Evolutionary conservation across 2,329 filamentous ascomycete species (phyloP).

Genomic region (Hymenoscyphus scutula): DNA sequence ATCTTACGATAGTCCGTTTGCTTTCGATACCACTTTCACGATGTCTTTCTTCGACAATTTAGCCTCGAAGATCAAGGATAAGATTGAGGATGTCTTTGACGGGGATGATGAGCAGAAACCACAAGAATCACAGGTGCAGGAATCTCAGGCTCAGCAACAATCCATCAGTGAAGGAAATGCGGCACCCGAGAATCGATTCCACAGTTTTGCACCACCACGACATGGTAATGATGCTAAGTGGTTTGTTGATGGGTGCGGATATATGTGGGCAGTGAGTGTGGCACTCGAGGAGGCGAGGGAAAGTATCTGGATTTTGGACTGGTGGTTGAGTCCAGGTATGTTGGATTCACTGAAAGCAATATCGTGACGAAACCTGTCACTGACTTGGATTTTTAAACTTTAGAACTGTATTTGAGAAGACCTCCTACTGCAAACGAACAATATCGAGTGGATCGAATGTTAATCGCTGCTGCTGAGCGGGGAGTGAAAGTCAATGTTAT

Average conservation of each 20-base stretch:
- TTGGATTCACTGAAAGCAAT: not conserved
- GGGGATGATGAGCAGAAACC: constrained; percentile 11
- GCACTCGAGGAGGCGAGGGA: constrained; percentile 75
- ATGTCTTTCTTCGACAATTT: constrained; percentile 17
- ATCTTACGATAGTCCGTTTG: not conserved
- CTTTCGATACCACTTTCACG: not conserved
- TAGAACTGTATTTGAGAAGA: constrained; percentile 78
- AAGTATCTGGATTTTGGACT: constrained; percentile 78
- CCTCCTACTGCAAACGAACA: constrained; percentile 78
- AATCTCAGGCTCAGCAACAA: not conserved
- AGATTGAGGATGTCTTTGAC: constrained; percentile 10
- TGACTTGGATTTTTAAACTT: constrained; percentile 6
- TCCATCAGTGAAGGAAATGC: not conserved
- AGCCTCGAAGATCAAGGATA: constrained; percentile 12
- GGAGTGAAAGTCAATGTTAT: constrained; percentile 84
- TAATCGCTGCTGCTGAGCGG: constrained; percentile 76
- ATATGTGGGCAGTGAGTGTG: constrained; percentile 81
- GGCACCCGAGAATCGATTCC: constrained; percentile 52
- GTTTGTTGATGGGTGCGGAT: constrained; percentile 81
- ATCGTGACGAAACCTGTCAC: not conserved
- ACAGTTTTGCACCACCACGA: constrained; percentile 71
- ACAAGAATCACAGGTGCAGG: constrained; percentile 1
- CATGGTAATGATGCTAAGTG: constrained; percentile 76
- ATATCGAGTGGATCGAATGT: constrained; percentile 80
- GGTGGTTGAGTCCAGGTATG: constrained; percentile 73